Base-by-base conservation (phyloP, 2,329 filamentous ascomycete genomes). In the Furcasterigmium sp. region DNA sequence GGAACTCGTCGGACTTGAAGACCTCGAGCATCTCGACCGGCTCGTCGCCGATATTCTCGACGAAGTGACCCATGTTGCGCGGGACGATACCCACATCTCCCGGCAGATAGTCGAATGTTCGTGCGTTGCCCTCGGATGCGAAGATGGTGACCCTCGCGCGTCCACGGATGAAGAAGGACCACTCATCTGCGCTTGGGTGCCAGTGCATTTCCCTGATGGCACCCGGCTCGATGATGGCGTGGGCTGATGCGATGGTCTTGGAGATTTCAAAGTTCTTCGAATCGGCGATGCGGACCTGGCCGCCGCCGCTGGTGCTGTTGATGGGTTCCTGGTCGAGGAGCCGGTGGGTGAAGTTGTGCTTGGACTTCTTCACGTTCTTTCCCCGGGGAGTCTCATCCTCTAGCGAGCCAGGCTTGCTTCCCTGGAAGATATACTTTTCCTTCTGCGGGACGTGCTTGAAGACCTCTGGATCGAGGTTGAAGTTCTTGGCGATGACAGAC, bases 181-280 rank as follows among this genome's bases (percentile, higher is more conserved):
- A 91, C 60, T 90, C 85, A 54, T 90, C 86, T 9, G 84, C 84
- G 35, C 79, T 81, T 1, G 85, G 84, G 56, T 91, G 86, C 86
- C 86, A 91, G 67, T 91, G 86, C 73, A 91, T 88, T 65, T 89
- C 85, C 7, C 85, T 76, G 57, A 89, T 69, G 0, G 82, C 84
- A 11, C 84, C 84, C 0, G 85, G 85, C 49, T 84, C 70, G 46
- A 91, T 85, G 30, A 76, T 76, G 17, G 87, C 75, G 53, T 89
- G 76, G 1, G 84, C 86, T 1, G 85, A 85, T 0, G 85, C 84
- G 18, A 90, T 76, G 0, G 82, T 85, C 60, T 78, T 82, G 36
- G 85, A 86, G 47, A 89, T 75, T 21, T 80, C 79, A 58, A 91
- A 91, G 62, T 85, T 88, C 23, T 69, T 75, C 13, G 84, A 85